phyloP scores from a whole-genome alignment of 345 rosid species.

The Eucalyptus albens region DNA sequence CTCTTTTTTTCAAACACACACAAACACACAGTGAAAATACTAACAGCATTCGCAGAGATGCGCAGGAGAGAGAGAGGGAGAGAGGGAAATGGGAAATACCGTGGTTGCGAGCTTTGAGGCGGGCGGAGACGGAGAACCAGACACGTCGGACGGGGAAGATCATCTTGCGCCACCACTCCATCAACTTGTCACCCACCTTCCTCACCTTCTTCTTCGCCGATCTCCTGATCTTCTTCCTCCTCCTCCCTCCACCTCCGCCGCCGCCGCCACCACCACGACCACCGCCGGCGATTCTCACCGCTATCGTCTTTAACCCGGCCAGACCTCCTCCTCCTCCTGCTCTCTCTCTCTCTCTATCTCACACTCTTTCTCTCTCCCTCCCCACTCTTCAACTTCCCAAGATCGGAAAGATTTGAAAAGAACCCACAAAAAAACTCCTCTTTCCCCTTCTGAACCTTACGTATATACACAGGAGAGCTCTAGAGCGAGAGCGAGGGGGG shows the following conservation, averaged over 20 bases:
- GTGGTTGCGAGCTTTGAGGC: slow-evolving; percentile 29
- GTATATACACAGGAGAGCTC: background rate
- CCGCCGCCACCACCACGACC: background rate
- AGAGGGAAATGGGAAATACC: slow-evolving; percentile 5
- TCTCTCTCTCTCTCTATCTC: background rate
- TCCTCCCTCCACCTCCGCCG: background rate
- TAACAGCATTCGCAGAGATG: background rate
- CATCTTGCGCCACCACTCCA: slow-evolving; percentile 48
- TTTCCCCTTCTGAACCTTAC: background rate
- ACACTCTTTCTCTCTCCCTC: background rate
- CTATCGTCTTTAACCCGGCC: slow-evolving; percentile 22
- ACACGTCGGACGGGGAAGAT: slow-evolving; percentile 37
- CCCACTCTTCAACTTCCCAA: background rate
- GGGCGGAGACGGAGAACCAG: slow-evolving; percentile 40
- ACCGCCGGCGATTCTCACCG: slow-evolving; percentile 6
- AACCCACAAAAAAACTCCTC: background rate
- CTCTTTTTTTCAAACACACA: too few relatives aligned
- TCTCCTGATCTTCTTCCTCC: background rate
- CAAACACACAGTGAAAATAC: background rate
- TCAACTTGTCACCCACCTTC: background rate
- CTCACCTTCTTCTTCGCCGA: background rate
- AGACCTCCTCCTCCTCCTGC: background rate
- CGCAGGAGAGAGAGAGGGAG: background rate
- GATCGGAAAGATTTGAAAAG: background rate
- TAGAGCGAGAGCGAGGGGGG: background rate